Percentiles rank a stretch among this genome's conserved stretches.
phyloP scores from a whole-genome alignment of 345 rosid species.

The Eucalyptus microcorys region DNA sequence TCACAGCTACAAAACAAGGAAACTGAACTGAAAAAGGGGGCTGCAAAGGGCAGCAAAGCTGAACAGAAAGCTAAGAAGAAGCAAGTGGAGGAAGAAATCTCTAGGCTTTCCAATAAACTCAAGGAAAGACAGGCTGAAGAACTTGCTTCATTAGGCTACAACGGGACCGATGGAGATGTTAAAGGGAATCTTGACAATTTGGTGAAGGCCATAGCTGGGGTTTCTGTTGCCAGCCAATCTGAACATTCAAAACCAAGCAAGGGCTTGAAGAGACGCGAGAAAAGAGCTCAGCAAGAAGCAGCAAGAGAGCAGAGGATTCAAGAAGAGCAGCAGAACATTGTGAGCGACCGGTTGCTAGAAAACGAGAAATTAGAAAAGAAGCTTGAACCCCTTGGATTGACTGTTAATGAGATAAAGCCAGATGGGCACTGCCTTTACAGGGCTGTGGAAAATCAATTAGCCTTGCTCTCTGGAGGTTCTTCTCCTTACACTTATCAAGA shows the following conservation, averaged over 20 bases:
- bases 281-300: conserved; percentile 86
- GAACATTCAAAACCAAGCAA: conserved; percentile 68
- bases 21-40: conserved; percentile 70
- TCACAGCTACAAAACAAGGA: conserved; percentile 75
- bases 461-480: conserved; percentile 43
- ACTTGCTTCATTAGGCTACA: conserved; percentile 66
- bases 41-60: conserved; percentile 95
- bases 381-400: conserved; percentile 60
- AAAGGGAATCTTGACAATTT: conserved; percentile 58
- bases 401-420: conserved; percentile 65
- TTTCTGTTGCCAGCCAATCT: conserved; percentile 41
- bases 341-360: conserved; percentile 62
- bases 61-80: conserved; percentile 97
- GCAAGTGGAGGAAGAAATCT: conserved; percentile 81
- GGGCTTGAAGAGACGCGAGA: conserved; percentile 65
- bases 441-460: conserved; percentile 83
- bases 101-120: conserved; percentile 53
- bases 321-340: conserved; percentile 74
- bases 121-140: conserved; percentile 70
- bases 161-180: conserved; percentile 24
- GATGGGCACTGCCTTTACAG: conserved; percentile 93
- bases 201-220: conserved; percentile 84
- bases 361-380: conserved; percentile 38
- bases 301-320: conserved; percentile 86
- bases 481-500: conserved; percentile 54